phyloP scores from a whole-genome alignment of 2,329 filamentous ascomycete species.

The Fusarium coicis region DNA sequence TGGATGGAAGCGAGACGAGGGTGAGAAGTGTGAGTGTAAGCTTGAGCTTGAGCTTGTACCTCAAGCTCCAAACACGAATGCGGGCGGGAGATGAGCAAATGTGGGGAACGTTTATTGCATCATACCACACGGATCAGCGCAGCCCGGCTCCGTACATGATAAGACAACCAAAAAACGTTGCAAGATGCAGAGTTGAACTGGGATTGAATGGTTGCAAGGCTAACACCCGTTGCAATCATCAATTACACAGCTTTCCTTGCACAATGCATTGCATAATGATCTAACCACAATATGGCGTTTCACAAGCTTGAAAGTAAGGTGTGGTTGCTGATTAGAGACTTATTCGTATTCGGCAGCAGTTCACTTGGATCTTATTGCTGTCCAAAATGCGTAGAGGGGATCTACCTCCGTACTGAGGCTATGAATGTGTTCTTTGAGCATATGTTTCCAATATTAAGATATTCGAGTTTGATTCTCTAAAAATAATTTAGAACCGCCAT shows the following conservation, averaged over 20 bases:
- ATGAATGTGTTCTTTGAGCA: background rate
- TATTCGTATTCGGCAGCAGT: constrained; percentile 40
- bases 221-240: background rate
- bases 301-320: constrained; percentile 7
- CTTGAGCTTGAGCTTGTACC: constrained; percentile 21
- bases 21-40: constrained; percentile 14
- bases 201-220: constrained; percentile 1
- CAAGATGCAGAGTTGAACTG: background rate
- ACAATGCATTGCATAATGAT: constrained; percentile 10
- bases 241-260: background rate
- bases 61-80: constrained; percentile 39
- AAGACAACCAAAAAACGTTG: constrained; percentile 9
- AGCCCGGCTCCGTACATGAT: constrained; percentile 15
- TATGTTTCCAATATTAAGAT: too few relatives aligned
- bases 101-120: constrained; percentile 40
- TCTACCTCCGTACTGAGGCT: background rate
- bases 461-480: background rate
- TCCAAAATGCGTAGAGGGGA: constrained; percentile 2
- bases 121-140: constrained; percentile 37
- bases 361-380: background rate
- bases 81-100: constrained; percentile 28
- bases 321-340: constrained; percentile 11
- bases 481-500: too few relatives aligned
- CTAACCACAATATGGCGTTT: constrained; percentile 26
- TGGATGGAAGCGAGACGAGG: constrained; percentile 12